Conservation (phyloP, 495 filamentous ascomycete species). For the Penicillium tannophilum region DNA sequence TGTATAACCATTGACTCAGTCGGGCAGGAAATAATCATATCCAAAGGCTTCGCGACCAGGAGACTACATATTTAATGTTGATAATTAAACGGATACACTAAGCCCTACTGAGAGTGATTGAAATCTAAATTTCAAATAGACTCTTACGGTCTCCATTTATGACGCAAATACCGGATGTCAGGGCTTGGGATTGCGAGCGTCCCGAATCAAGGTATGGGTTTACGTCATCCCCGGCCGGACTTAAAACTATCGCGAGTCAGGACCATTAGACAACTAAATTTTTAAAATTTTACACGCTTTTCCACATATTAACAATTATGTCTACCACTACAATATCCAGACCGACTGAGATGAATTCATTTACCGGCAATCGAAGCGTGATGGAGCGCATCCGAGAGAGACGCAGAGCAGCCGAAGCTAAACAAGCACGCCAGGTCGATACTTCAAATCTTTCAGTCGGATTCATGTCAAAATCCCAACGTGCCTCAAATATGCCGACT, state of each 20-base stretch:
- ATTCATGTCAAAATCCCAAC: constrained; percentile 1
- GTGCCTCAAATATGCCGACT: constrained; percentile 9
- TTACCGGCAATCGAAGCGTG: not conserved
- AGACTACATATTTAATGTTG: not conserved
- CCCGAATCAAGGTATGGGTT: constrained; percentile 1
- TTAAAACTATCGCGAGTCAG: not conserved
- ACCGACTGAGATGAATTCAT: not conserved
- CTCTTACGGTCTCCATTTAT: not conserved
- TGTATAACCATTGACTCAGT: not conserved
- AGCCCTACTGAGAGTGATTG: not conserved
- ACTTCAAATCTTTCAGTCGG: constrained; percentile 2
- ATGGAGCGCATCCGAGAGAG: not conserved
- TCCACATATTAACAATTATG: not conserved
- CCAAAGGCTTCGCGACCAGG: not conserved
- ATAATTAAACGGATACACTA: not conserved
- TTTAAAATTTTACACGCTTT: not conserved
- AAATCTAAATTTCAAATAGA: not conserved
- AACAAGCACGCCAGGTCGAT: not conserved
- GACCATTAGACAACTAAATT: not conserved
- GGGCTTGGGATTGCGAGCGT: not conserved
- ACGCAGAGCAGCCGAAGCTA: not conserved
- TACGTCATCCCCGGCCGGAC: not conserved
- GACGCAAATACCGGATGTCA: not conserved
- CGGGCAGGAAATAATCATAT: not conserved
- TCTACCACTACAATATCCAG: not conserved